phyloP scores from a whole-genome alignment of 345 rosid species.

The Anacardium occidentale region DNA sequence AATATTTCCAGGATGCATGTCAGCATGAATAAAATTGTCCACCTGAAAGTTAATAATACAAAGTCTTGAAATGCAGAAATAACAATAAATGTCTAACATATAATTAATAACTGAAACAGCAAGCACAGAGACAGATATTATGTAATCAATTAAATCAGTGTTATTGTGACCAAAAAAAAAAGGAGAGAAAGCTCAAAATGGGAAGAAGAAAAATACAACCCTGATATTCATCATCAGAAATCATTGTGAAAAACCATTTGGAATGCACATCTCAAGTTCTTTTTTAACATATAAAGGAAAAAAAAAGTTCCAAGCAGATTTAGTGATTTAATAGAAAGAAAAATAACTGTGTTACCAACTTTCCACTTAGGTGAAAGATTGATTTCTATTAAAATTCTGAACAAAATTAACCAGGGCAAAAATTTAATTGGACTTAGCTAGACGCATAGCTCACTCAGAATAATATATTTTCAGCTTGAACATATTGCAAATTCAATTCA shows the following conservation, averaged over 20 bases:
- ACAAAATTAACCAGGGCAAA: not conserved
- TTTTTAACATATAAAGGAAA: not conserved
- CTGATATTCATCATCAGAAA: not conserved
- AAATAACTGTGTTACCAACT: not conserved
- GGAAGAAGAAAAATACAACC: not conserved
- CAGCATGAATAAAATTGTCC: conserved; percentile 97
- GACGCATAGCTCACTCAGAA: too few relatives aligned
- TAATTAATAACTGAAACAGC: not conserved
- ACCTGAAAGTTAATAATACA: conserved; percentile 56
- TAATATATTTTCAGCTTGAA: too few relatives aligned
- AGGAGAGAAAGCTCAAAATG: not conserved
- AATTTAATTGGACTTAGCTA: not conserved
- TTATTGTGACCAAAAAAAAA: not conserved
- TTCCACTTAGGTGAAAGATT: not conserved
- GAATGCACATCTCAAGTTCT: conserved; percentile 2
- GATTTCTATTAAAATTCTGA: not conserved
- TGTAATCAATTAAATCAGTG: too few relatives aligned
- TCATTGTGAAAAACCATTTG: not conserved
- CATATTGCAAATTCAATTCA: not conserved
- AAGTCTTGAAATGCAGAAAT: not conserved
- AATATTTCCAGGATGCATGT: conserved; percentile 99
- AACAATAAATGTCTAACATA: not conserved
- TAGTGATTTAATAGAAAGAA: conserved; percentile 1
- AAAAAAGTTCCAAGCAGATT: not conserved
- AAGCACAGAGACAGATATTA: not conserved